Evolutionary conservation across 768 basidiomycete species (phyloP), one percentile per base, ranked within the genome.

Genomic region (Pseudohyphozyma bogoriensis): DNA sequence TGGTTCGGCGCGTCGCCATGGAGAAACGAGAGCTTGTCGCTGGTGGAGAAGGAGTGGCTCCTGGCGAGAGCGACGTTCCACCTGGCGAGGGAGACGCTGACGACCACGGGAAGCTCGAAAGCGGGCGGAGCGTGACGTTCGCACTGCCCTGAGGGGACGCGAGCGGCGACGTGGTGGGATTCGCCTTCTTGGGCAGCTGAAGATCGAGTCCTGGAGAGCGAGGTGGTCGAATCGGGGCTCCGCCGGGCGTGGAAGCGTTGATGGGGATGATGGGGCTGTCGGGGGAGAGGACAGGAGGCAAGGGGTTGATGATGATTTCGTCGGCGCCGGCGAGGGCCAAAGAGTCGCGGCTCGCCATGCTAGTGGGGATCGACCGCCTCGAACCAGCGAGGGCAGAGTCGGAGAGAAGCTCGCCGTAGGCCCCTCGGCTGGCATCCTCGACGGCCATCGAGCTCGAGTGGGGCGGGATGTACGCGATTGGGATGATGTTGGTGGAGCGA

Each of bases 401-500:
- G 24, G 22, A 15, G 39, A 26, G 35, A 6, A 28, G 6, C 46
- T 65, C 51, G 45, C 60, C 64, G 45, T 52, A 60, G 7, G 57
- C 40, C 15, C 63, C 50, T 0, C 67, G 51, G 28, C 57, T 51
- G 1, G 49, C 59, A 49, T 70, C 69, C 15, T 60, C 65, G 44
- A 66, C 53, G 11, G 67, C 59, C 13, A 63, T 18, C 16, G 64
- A 66, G 26, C 62, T 62, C 5, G 67, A 63, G 51, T 71, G 70
- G 3, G 70, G 66, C 22, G 70, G 70, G 32, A 69, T 69, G 60
- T 71, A 71, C 52, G 70, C 70, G 58, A 71, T 71, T 13, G 70
- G 70, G 42, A 71, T 71, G 46, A 70, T 66, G 56, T 67, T 69
- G 35, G 70, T 71, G 9, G 67, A 68, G 45, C 63, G 68, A 0